phyloP scores from a whole-genome alignment of 257 asterid species.

The Vinca minor region DNA sequence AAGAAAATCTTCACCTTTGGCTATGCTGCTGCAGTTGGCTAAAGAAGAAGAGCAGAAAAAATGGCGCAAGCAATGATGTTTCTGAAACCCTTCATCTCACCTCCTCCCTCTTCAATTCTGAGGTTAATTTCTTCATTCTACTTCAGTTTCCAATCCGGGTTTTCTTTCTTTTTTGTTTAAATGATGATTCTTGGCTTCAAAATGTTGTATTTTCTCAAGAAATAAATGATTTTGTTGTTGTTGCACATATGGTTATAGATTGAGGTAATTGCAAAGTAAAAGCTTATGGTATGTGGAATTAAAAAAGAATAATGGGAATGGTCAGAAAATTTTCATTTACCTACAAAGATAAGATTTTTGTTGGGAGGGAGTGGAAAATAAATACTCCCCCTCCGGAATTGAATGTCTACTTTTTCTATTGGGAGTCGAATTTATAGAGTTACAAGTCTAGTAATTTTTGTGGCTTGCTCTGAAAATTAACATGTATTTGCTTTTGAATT shows the following conservation, averaged over 20 bases:
- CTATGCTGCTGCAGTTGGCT: not conserved
- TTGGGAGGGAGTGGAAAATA: not conserved
- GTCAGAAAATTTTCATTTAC: not conserved
- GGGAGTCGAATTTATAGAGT: no score
- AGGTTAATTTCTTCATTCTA: constrained; percentile 32
- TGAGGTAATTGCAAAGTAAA: not conserved
- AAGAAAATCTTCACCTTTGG: not conserved
- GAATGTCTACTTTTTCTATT: no score
- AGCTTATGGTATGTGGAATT: not conserved
- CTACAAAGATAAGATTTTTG: not conserved
- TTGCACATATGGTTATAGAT: not conserved
- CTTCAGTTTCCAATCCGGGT: not conserved
- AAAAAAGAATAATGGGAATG: not conserved
- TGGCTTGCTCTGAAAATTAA: no score
- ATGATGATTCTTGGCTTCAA: not conserved
- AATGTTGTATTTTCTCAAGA: constrained; percentile 2
- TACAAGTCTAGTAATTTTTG: no score
- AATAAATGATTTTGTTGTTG: not conserved
- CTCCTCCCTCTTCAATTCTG: constrained; percentile 49
- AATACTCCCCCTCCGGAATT: no score
- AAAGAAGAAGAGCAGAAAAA: constrained; percentile 6
- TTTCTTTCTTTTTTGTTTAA: not conserved
- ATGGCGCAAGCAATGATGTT: constrained; percentile 59
- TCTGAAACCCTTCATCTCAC: constrained; percentile 56
- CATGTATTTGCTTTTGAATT: constrained; percentile 14